phyloP scores from a whole-genome alignment of 2,329 filamentous ascomycete genomes.

The Diaporthe ilicicola region DNA sequence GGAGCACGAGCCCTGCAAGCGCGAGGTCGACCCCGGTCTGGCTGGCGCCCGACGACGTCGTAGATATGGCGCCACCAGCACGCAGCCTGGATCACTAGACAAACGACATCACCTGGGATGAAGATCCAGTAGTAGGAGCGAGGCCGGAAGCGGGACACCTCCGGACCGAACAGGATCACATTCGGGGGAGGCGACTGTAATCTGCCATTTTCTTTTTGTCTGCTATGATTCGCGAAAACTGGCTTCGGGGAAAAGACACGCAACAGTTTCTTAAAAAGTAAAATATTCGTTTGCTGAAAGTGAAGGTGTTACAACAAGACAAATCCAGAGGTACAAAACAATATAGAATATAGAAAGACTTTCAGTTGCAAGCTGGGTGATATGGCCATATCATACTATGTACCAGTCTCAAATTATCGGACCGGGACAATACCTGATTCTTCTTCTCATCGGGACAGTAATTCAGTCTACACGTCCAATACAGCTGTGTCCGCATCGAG shows the following conservation, averaged over 20 bases:
- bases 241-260: background rate
- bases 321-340: background rate
- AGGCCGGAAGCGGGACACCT: constrained; percentile 43
- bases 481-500: background rate
- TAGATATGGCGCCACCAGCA: constrained; percentile 56
- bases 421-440: background rate
- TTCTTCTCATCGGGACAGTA: constrained; percentile 3
- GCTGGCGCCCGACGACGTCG: constrained; percentile 46
- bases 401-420: background rate
- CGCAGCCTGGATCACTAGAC: constrained; percentile 59
- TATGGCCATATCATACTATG: background rate
- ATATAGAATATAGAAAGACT: too few relatives aligned
- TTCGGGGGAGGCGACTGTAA: background rate
- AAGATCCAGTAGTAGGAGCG: constrained; percentile 46
- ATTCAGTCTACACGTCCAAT: background rate
- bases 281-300: background rate
- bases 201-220: background rate
- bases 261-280: background rate
- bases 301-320: background rate
- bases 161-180: constrained; percentile 49
- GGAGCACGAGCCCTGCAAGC: constrained; percentile 60
- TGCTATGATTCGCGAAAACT: background rate
- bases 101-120: constrained; percentile 60
- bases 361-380: background rate
- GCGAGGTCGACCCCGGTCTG: constrained; percentile 56